phyloP scores from a whole-genome alignment of 208 protist species.

The Trypanosoma avium region DNA sequence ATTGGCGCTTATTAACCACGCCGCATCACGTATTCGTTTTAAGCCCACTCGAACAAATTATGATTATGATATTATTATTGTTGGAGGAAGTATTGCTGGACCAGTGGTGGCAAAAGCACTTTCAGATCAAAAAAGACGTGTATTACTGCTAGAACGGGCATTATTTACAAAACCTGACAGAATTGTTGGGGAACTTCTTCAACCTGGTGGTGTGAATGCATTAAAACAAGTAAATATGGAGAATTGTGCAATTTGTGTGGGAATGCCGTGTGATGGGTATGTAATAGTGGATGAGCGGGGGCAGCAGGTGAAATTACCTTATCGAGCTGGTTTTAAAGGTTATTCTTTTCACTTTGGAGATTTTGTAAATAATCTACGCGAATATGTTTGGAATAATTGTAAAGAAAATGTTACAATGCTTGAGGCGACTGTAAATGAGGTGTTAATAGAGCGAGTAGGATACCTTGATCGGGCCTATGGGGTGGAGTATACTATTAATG shows the following conservation, averaged over 20 bases:
- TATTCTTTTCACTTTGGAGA: constrained; percentile 93
- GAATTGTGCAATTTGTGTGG: constrained; percentile 80
- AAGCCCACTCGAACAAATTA: constrained; percentile 55
- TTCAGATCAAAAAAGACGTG: constrained; percentile 78
- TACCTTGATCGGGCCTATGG: constrained; percentile 79
- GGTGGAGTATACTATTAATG: constrained; percentile 65
- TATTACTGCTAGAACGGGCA: constrained; percentile 89
- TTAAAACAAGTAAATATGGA: constrained; percentile 89
- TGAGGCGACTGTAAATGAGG: constrained; percentile 74
- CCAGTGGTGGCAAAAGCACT: constrained; percentile 88
- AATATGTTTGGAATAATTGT: constrained; percentile 66
- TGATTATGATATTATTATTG: constrained; percentile 91
- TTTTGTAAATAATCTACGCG: constrained; percentile 91
- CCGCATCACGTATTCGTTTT: constrained; percentile 42
- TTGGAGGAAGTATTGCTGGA: constrained; percentile 91
- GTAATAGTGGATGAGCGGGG: constrained; percentile 75
- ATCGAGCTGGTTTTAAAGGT: constrained; percentile 53
- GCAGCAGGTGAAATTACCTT: constrained; percentile 68
- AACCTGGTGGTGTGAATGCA: constrained; percentile 90
- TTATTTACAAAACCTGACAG: constrained; percentile 91
- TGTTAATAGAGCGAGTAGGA: constrained; percentile 53
- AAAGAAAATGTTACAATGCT: constrained; percentile 78
- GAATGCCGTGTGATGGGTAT: constrained; percentile 87
- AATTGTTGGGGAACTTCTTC: constrained; percentile 95
- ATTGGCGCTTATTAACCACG: constrained; percentile 56